Evolutionary conservation across 1,139 yeast species (phyloP), one percentile per base, ranked within the genome.

Genomic region (Yamadazyma atlantica): DNA sequence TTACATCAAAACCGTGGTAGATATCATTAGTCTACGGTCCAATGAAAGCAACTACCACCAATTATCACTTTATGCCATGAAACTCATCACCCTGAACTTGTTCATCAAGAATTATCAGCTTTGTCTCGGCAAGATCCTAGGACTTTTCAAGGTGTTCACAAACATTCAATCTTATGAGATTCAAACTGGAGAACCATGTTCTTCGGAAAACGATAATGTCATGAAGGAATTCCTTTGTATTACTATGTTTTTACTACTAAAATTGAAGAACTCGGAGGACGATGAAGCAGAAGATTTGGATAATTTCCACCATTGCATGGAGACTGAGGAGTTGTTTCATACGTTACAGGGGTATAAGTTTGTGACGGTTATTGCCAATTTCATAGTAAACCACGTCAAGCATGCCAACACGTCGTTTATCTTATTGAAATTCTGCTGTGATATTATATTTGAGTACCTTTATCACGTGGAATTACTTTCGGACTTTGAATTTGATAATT

Each of bases 341-440:
- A 42, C 54, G 2, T 49, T 71, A 22, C 41, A 50, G 13, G 77
- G 79, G 39, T 58, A 84, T 33, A 61, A 61, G 6, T 58, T 70
- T 26, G 63, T 87, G 16, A 73, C 74, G 28, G 63, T 69, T 7
- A 67, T 76, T 29, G 78, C 68, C 17, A 53, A 58, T 28, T 62
- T 68, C 39, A 59, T 69, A 4, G 43, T 61, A 6, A 45, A 56
- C 16, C 70, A 67, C 39, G 58, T 69, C 1, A 34, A 45, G 4
- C 39, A 49, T 17, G n/a, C 23, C 10, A 45, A 54, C 4, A 51
- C 66, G 4, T 55, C 67, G 4, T 69, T 57, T 46, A 64, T 66
- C 8, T 44, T 68, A 3, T 47, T 71, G 25, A 69, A 69, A 42
- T 66, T 71, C 43, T 51, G 64, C 29, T 64, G 75, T 45, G 75